A percentile compares a stretch with the other conserved stretches of the same genome.
These are phyloP conservation scores for Ophiorrhiza pumila DNA, from an alignment of 257 asterid genomes.

Conservation along the genomic window DNA sequence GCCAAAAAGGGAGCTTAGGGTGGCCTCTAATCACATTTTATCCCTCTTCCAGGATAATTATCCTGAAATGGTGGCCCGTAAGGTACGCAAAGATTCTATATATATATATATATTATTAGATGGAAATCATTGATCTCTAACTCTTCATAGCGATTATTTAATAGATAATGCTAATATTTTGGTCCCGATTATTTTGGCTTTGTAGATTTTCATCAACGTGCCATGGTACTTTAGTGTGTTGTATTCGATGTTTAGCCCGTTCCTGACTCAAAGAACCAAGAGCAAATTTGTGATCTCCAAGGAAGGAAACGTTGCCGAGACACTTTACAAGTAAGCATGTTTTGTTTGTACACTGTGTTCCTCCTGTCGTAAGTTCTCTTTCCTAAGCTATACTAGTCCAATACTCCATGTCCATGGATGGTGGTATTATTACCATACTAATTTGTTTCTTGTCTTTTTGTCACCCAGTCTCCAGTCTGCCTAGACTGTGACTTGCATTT, in stretches of 20 bases:
- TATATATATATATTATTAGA: no score
- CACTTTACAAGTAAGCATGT: conserved; percentile 69
- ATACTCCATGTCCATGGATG: no score
- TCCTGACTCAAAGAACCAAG: conserved; percentile 90
- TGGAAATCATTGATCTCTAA: no score
- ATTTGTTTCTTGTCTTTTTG: conserved; percentile 16
- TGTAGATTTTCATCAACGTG: conserved; percentile 79
- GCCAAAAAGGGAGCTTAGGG: conserved; percentile 87
- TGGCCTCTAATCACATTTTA: conserved; percentile 73
- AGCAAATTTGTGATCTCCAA: conserved; percentile 88
- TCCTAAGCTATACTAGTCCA: no score
- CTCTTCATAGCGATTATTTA: background rate
- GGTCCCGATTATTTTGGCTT: background rate
- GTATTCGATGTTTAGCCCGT: conserved; percentile 93
- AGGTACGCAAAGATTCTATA: conserved; percentile 35
- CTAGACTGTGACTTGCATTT: conserved; percentile 13
- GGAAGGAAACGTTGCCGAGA: conserved; percentile 86
- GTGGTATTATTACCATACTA: no score
- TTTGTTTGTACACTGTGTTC: background rate
- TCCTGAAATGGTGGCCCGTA: conserved; percentile 91
- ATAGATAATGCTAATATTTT: background rate
- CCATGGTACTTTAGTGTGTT: conserved; percentile 94
- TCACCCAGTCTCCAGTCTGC: background rate
- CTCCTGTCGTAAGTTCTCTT: background rate
- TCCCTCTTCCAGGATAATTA: conserved; percentile 89